phyloP scores from a whole-genome alignment of 345 rosid species.

The Laguncularia racemosa region DNA sequence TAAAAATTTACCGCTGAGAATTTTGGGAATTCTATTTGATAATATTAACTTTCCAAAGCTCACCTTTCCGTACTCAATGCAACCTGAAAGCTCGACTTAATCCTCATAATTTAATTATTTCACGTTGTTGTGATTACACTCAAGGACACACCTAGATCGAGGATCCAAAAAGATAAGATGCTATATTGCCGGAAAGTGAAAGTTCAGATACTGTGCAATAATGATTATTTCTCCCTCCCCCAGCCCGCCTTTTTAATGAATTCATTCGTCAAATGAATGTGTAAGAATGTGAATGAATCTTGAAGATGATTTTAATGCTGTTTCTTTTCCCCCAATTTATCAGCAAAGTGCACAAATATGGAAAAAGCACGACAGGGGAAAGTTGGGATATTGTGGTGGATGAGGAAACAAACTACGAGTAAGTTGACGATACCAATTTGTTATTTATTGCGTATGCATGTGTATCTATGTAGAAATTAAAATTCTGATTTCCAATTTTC shows the following conservation, averaged over 20 bases:
- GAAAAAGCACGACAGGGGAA: constrained; percentile 93
- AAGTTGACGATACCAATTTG: constrained; percentile 17
- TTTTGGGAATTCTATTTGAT: too few relatives aligned
- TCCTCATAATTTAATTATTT: too few relatives aligned
- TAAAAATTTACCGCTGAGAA: too few relatives aligned
- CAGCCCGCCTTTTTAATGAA: not conserved
- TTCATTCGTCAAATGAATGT: too few relatives aligned
- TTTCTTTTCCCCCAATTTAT: constrained; percentile 3
- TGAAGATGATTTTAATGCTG: constrained; percentile 7
- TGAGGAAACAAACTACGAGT: constrained; percentile 91
- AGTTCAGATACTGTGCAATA: too few relatives aligned
- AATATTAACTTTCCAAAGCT: too few relatives aligned
- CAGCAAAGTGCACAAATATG: constrained; percentile 98
- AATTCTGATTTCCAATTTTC: not conserved
- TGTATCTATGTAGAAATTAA: not conserved
- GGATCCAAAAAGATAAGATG: too few relatives aligned
- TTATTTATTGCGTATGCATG: not conserved
- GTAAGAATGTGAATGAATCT: not conserved
- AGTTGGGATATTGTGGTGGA: constrained; percentile 97
- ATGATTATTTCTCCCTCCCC: not conserved
- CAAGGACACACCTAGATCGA: too few relatives aligned
- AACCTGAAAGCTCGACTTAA: too few relatives aligned
- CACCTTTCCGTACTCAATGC: too few relatives aligned
- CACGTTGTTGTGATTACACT: too few relatives aligned
- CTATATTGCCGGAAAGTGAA: too few relatives aligned